Evolutionary conservation across 1,284 basidiomycete genomes (phyloP).

Genomic region (Sanghuangporus sanghuang): DNA sequence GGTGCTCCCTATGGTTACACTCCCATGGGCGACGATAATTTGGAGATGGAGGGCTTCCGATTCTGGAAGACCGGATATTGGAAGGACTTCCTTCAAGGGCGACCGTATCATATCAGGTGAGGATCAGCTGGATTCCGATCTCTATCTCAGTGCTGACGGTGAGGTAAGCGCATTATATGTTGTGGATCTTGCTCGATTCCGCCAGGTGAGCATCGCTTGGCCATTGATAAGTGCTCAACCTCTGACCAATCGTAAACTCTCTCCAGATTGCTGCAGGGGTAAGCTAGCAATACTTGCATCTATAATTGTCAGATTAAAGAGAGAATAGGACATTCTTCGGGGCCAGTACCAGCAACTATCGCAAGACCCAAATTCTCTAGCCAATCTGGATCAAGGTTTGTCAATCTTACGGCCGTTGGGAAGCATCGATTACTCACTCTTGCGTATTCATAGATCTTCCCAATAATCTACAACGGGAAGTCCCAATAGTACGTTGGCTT

Average conservation of each 20-base stretch:
- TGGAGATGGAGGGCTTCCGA: constrained; percentile 94
- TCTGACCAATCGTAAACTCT: background rate
- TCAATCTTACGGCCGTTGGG: background rate
- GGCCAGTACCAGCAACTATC: constrained; percentile 91
- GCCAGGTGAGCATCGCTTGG: constrained; percentile 49
- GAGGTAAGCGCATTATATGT: constrained; percentile 83
- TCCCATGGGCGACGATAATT: constrained; percentile 94
- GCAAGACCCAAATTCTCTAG: constrained; percentile 88
- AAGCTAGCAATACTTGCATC: constrained; percentile 24
- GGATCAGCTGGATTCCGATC: constrained; percentile 18
- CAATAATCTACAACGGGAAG: constrained; percentile 83
- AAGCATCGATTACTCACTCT: background rate
- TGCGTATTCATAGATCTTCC: constrained; percentile 63
- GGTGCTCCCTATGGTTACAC: constrained; percentile 94
- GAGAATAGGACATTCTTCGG: constrained; percentile 78
- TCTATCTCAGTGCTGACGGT: constrained; percentile 4
- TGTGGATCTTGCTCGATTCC: constrained; percentile 93
- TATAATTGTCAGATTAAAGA: constrained; percentile 5
- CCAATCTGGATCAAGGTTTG: constrained; percentile 90
- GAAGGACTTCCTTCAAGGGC: constrained; percentile 77
- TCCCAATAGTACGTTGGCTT: constrained; percentile 70
- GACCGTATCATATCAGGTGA: constrained; percentile 90
- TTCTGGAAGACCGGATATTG: constrained; percentile 99
- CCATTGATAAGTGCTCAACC: background rate
- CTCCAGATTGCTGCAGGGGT: constrained; percentile 75